Evolutionary conservation across 495 filamentous ascomycete species (phyloP), one percentile per base, ranked within the genome.

Genomic region (Aspergillus bertholletiae): DNA sequence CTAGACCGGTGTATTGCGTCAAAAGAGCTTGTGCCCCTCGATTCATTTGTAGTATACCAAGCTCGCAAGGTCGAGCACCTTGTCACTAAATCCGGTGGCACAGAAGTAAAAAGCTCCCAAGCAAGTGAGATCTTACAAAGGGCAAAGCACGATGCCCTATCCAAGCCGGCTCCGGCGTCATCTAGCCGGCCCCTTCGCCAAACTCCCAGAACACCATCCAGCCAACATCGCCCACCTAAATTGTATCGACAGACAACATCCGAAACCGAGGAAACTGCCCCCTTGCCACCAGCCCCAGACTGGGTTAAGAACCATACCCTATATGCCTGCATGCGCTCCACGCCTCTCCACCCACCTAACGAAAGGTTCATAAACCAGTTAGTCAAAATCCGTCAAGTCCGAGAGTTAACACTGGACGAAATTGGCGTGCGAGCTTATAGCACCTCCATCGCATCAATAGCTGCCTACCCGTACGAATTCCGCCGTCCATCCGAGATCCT

Each of bases 381-480:
- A 1, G 73, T 86, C 54, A 88, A 88, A 34, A 89, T 98, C 57
- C 81, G 84, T 15, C 79, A 81, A 2, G 80, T 88, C 1, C 81
- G 93, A 23, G 75, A 81, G 7, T 74, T 97, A 8, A 83, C 77
- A 0, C 81, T 81, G 3, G 90, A 96, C 57, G 77, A 88, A 22
- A 86, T 95, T 46, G 90, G 90, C 12, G 83, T 91, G 0, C 81
- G 89, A n/a, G 91, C 92, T 0, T 97, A 97, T 65, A 90, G 88
- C 49, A 90, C 86, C 5, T 85, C 84, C 45, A 96, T 98, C 51
- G 90, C 94, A 11, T 70, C 88, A 0, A 60, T 98, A 1, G 83
- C 87, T 13, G 89, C 94, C 11, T 97, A 97, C 61, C 92, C 94
- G 0, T 80, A 87, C 53, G 65, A 64, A 23, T 57, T 90, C 40